Conservation (phyloP, 139 green algal species). For the Nannochloris sp. region DNA sequence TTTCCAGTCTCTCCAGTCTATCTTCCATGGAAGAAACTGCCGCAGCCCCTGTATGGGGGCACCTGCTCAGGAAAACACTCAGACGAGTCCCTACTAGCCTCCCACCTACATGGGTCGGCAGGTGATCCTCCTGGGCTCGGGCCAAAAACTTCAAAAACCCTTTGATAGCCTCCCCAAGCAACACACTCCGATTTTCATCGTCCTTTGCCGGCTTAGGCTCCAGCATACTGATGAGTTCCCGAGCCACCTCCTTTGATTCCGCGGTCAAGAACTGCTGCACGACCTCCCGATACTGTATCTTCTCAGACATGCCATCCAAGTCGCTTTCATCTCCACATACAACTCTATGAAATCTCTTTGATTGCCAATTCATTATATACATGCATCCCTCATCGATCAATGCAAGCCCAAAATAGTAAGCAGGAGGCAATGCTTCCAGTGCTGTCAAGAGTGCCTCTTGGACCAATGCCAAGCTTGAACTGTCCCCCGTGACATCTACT, state of each 20-base stretch:
- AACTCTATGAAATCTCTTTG: not conserved
- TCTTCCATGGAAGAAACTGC: not conserved
- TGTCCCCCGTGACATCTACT: not conserved
- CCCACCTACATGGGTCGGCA: not conserved
- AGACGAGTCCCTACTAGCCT: not conserved
- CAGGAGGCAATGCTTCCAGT: not conserved
- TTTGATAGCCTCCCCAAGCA: not conserved
- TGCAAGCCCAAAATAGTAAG: not conserved
- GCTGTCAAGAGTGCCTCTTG: not conserved
- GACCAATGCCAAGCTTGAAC: not conserved
- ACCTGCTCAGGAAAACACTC: not conserved
- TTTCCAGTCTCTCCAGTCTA: not conserved
- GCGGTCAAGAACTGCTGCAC: not conserved
- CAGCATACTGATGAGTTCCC: not conserved
- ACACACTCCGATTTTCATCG: too few species aligned
- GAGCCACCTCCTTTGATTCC: not conserved
- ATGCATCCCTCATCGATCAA: not conserved
- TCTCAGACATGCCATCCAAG: not conserved
- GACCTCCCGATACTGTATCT: not conserved
- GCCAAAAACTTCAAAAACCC: not conserved
- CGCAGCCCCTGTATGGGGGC: not conserved
- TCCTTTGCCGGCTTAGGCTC: not conserved
- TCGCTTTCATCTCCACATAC: not conserved
- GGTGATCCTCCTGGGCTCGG: not conserved
- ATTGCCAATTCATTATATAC: slow-evolving; percentile 1